Conservation (phyloP, 768 basidiomycete genomes). For the Phanerochaete carnosa region DNA sequence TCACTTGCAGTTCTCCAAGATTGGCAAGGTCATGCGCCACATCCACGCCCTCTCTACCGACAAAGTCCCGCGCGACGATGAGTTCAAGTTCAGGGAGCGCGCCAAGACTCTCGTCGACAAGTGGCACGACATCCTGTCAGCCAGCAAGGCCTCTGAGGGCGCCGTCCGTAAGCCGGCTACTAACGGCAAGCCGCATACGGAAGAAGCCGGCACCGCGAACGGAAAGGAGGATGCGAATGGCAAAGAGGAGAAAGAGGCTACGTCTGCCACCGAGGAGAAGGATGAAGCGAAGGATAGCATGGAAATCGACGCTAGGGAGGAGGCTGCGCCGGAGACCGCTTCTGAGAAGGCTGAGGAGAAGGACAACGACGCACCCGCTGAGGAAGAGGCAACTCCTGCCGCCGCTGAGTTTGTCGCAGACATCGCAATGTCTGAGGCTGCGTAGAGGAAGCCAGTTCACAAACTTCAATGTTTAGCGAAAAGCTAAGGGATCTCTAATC, state of each 20-base stretch:
- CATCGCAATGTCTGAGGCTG: conserved; percentile 27
- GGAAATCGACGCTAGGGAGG: conserved; percentile 12
- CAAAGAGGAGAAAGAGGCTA: conserved; percentile 11
- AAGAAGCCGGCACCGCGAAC: conserved; percentile 17
- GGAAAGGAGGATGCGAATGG: conserved; percentile 16
- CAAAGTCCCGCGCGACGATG: conserved; percentile 59
- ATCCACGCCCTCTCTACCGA: conserved; percentile 55
- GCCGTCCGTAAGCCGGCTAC: conserved; percentile 21
- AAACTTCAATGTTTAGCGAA: neutral
- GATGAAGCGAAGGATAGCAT: conserved; percentile 25
- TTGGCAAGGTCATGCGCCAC: conserved; percentile 87
- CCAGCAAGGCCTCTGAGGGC: conserved; percentile 24
- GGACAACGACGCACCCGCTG: conserved; percentile 14
- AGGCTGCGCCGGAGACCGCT: conserved; percentile 14
- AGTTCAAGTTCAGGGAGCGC: conserved; percentile 70
- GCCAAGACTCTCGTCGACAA: conserved; percentile 66
- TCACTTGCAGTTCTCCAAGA: conserved; percentile 64
- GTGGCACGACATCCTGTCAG: conserved; percentile 57
- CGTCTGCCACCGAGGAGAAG: conserved; percentile 21
- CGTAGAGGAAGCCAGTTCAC: neutral
- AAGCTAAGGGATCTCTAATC: conserved; percentile 1
- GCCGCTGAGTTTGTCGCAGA: conserved; percentile 25
- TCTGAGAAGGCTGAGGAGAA: conserved; percentile 17
- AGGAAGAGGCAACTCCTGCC: conserved; percentile 7
- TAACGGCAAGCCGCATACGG: conserved; percentile 21